A percentile compares a stretch with the other conserved stretches of the same genome.
Evolutionary conservation across 2,329 filamentous ascomycete species (phyloP).

Genomic region (Diaporthe ampelina): DNA sequence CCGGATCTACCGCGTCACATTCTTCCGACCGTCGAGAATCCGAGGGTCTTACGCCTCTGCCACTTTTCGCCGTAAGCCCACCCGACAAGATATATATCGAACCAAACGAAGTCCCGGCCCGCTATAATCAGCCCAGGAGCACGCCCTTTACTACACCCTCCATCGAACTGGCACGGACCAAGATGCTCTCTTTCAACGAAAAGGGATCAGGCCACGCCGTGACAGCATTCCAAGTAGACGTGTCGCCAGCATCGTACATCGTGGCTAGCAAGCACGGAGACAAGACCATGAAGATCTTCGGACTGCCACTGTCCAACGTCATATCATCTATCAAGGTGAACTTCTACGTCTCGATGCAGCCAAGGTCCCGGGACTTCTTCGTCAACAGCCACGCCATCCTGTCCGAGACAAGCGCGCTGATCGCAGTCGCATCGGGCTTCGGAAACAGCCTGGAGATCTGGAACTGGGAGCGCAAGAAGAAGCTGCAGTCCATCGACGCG

Average conservation of each 20-base stretch:
- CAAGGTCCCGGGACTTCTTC: slow-evolving; percentile 57
- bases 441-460: slow-evolving; percentile 56
- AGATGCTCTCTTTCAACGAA: slow-evolving; percentile 48
- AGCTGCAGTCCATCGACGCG: slow-evolving; percentile 54
- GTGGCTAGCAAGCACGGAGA: slow-evolving; percentile 53
- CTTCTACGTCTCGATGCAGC: slow-evolving; percentile 55
- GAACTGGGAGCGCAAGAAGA: slow-evolving; percentile 56
- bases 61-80: slow-evolving; percentile 34
- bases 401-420: slow-evolving; percentile 53
- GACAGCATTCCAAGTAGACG: slow-evolving; percentile 53
- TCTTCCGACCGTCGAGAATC: slow-evolving; percentile 15
- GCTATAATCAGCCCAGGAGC: not conserved
- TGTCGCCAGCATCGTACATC: slow-evolving; percentile 51
- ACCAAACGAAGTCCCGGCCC: slow-evolving; percentile 9
- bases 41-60: not conserved
- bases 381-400: slow-evolving; percentile 59
- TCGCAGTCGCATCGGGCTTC: slow-evolving; percentile 56
- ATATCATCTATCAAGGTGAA: slow-evolving; percentile 53
- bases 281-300: slow-evolving; percentile 48
- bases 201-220: slow-evolving; percentile 48
- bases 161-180: slow-evolving; percentile 37
- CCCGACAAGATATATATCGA: slow-evolving; percentile 39
- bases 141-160: not conserved
- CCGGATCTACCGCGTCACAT: not conserved
- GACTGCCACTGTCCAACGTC: slow-evolving; percentile 46